Evolutionary conservation across 306 rosid species (phyloP), one percentile per base, ranked within the genome.

Genomic region (Casuarina equisetifolia): DNA sequence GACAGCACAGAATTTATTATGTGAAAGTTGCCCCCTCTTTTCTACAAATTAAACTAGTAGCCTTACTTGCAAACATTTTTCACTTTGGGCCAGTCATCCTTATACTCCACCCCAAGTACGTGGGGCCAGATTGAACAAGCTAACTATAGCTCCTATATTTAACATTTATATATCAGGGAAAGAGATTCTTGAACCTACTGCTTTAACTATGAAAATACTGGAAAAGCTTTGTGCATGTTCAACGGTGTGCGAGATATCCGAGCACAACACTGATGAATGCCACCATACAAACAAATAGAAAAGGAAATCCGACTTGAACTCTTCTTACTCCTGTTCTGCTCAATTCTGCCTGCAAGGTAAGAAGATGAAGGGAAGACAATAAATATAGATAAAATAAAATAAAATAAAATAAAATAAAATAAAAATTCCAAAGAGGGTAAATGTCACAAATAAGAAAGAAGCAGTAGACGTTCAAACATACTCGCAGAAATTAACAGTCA

Each of bases 251-350:
- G 70, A 76, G 68, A 81, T 89, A 90, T 76, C 98, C 99, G 82
- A 91, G 76, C 76, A 85, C 79, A 38, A 90, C 77, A 83, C 90
- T 81, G 9, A 86, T 55, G 39, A 95, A 85, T 4, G 91, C 96
- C 91, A 95, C 97, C 87, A 90, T 89, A 58, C 88, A 92, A 79
- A 91, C 92, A 82, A 83, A 92, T 53, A 95, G 78, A 78, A 85
- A 85, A 45, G 99, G 97, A 79, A 92, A 92, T 50, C 97, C 97
- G 0, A 83, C 88, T 70, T 89, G 94, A 54, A 91, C 88, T 51
- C 53, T 85, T 78, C 80, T 84, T 70, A 86, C 81, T 36, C 87
- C 83, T 80, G 72, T 79, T 66, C 71, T 77, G 68, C 86, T 81
- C 86, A 92, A 79, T 71, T 86, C 88, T 25, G 83, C 82, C 97